phyloP scores from a whole-genome alignment of 306 rosid species.

The Malus orientalis region DNA sequence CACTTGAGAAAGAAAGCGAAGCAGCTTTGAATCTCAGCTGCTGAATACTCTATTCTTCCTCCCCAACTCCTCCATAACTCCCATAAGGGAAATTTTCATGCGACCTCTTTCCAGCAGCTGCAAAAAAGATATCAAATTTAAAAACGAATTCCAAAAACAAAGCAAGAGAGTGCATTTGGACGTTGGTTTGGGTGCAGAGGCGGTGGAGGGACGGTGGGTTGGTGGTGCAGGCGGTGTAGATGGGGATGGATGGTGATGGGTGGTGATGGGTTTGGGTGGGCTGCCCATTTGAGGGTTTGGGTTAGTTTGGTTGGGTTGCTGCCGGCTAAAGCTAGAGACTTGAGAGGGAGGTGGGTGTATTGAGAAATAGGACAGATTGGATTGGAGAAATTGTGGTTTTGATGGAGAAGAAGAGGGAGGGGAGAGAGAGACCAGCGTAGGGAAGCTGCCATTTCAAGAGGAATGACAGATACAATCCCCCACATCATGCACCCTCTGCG shows the following conservation, averaged over 20 bases:
- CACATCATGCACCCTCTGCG: too few relatives aligned
- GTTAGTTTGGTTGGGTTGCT: constrained; percentile 47
- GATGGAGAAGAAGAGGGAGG: too few relatives aligned
- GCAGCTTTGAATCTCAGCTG: constrained; percentile 5
- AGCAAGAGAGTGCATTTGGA: neutral
- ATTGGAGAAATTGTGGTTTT: too few relatives aligned
- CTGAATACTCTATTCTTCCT: constrained; percentile 23
- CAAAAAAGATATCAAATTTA: neutral
- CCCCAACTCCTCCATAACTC: constrained; percentile 23
- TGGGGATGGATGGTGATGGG: constrained; percentile 46
- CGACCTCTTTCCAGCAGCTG: constrained; percentile 48
- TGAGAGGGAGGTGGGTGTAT: constrained; percentile 41
- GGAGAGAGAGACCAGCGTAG: too few relatives aligned
- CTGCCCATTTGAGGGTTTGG: constrained; percentile 64
- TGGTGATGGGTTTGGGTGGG: constrained; percentile 48
- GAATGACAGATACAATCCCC: too few relatives aligned
- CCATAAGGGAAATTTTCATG: constrained; percentile 34
- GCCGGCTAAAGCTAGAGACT: constrained; percentile 70
- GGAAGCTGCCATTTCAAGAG: too few relatives aligned
- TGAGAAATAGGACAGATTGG: constrained; percentile 29
- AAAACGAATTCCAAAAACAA: constrained; percentile 2
- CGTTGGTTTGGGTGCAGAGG: constrained; percentile 47
- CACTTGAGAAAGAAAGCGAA: constrained; percentile 30
- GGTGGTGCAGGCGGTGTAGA: constrained; percentile 47
- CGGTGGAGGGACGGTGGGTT: constrained; percentile 49